Conservation (phyloP, 768 basidiomycete species). For the Mycena epipterygia region DNA sequence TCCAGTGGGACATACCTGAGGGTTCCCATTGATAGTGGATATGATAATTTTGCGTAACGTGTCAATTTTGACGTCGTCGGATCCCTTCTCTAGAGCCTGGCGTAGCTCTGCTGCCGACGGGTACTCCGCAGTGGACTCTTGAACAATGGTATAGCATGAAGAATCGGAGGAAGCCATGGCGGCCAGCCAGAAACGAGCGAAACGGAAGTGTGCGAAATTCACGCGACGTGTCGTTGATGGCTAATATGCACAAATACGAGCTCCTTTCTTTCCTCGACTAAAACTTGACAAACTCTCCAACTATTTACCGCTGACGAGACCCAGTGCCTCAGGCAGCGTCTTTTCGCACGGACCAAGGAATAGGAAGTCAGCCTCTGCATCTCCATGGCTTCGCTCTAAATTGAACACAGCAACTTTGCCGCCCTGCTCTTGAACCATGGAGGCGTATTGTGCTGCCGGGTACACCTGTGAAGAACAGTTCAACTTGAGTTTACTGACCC, state of each 20-base stretch:
- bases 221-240: conserved; percentile 19
- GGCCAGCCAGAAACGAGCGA: conserved; percentile 23
- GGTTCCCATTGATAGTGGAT: conserved; percentile 94
- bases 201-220: neutral
- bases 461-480: conserved; percentile 50
- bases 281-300: neutral
- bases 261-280: neutral
- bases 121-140: conserved; percentile 78
- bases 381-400: conserved; percentile 48
- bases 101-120: conserved; percentile 89
- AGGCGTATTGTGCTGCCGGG: conserved; percentile 56
- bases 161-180: conserved; percentile 66
- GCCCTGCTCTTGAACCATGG: conserved; percentile 47
- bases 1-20: conserved; percentile 72
- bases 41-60: conserved; percentile 95
- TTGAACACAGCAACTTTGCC: conserved; percentile 59
- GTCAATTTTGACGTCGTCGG: conserved; percentile 97
- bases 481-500: neutral
- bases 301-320: conserved; percentile 31
- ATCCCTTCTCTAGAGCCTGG: conserved; percentile 90
- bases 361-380: conserved; percentile 59
- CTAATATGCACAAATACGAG: neutral
- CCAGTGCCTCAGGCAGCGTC: conserved; percentile 56
- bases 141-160: conserved; percentile 84
- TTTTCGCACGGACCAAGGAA: conserved; percentile 64